Evolutionary conservation across 2,329 filamentous ascomycete genomes (phyloP).

Genomic region (Scortechinia acanthostroma): DNA sequence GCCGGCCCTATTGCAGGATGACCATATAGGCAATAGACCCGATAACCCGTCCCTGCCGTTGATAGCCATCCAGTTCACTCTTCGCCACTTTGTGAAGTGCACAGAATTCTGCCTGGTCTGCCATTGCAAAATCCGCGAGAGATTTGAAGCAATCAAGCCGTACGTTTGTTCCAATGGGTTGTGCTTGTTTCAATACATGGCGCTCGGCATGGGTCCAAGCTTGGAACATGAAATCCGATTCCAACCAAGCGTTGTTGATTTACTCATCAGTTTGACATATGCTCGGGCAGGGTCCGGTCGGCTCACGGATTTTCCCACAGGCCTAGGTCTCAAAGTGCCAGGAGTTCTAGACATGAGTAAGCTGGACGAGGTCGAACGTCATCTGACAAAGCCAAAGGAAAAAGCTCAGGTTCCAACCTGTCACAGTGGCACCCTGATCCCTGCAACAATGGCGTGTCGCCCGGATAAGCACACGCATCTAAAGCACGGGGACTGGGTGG

Average conservation of each 20-base stretch:
- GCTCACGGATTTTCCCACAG: slow-evolving; percentile 1
- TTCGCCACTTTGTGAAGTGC: slow-evolving; percentile 73
- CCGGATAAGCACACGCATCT: no score
- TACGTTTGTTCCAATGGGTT: slow-evolving; percentile 71
- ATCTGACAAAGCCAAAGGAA: neutral
- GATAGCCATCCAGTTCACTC: slow-evolving; percentile 65
- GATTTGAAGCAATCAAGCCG: slow-evolving; percentile 67
- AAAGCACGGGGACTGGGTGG: neutral
- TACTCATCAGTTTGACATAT: slow-evolving; percentile 79
- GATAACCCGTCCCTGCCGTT: slow-evolving; percentile 28
- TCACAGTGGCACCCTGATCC: no score
- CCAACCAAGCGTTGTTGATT: slow-evolving; percentile 76
- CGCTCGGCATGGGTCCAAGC: slow-evolving; percentile 75
- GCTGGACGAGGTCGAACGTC: neutral
- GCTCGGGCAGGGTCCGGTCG: slow-evolving; percentile 29
- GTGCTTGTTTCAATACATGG: slow-evolving; percentile 83
- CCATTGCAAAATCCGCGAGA: slow-evolving; percentile 57
- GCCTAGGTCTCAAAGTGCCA: neutral
- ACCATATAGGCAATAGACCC: neutral
- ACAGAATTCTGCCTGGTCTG: slow-evolving; percentile 85
- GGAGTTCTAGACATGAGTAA: neutral
- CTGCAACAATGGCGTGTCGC: no score
- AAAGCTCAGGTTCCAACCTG: neutral
- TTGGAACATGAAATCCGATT: slow-evolving; percentile 77
- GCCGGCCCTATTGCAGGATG: neutral